These are phyloP conservation scores for Suillus subluteus DNA, from an alignment of 768 basidiomycete species.

Conservation along the genomic window DNA sequence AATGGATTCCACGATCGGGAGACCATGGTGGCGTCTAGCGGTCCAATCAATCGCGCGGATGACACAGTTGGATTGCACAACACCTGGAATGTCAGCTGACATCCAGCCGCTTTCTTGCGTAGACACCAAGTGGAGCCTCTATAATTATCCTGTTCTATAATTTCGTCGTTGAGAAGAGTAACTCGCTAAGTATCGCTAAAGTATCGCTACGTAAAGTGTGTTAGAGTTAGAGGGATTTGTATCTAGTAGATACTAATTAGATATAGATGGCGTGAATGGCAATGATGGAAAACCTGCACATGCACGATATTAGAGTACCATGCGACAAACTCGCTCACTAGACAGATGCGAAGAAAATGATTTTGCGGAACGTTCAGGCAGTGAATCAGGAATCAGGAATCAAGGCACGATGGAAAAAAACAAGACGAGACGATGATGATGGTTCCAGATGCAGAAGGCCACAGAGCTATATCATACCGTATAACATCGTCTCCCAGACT, in stretches of 20 bases:
- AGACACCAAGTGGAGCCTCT: neutral
- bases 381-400: constrained; percentile 17
- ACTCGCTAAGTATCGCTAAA: neutral
- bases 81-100: constrained; percentile 53
- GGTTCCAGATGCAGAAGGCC: constrained; percentile 70
- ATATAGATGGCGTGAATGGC: constrained; percentile 11
- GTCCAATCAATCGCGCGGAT: constrained; percentile 63
- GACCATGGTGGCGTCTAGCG: constrained; percentile 37
- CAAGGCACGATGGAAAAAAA: constrained; percentile 9
- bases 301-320: neutral
- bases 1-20: constrained; percentile 25
- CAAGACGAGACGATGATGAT: constrained; percentile 56
- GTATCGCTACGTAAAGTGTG: neutral
- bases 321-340: neutral
- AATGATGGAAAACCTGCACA: neutral
- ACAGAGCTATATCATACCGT: constrained; percentile 64
- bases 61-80: constrained; percentile 84
- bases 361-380: neutral
- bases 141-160: constrained; percentile 4
- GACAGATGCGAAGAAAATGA: neutral
- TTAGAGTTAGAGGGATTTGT: neutral
- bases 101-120: neutral
- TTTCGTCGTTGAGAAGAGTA: neutral
- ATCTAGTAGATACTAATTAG: constrained; percentile 9
- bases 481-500: constrained; percentile 58